Percentiles rank a stretch among this genome's conserved stretches.
Conservation (phyloP, 2,329 filamentous ascomycete species). For the Malbranchea cinnamomea region DNA sequence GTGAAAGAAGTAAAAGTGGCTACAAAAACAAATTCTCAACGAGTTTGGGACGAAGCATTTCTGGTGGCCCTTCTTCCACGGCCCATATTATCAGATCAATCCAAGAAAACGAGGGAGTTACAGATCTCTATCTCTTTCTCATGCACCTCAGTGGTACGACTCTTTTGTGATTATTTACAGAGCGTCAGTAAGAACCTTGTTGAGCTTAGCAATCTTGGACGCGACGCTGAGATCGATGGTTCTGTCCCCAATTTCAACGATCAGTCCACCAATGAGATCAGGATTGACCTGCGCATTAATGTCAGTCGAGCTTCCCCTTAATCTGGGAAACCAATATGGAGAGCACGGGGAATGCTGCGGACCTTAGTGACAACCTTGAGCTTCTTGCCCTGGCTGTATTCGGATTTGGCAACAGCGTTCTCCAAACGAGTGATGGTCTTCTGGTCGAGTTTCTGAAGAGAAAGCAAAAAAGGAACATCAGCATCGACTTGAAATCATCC, state of each 20-base stretch:
- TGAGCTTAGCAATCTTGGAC: slow-evolving; percentile 90
- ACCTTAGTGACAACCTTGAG: slow-evolving; percentile 92
- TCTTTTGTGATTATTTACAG: slow-evolving; percentile 70
- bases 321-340: not conserved
- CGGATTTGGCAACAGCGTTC: slow-evolving; percentile 73
- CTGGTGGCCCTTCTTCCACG: no score
- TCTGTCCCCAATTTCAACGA: slow-evolving; percentile 94
- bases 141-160: no score
- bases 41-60: no score
- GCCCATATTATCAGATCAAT: no score
- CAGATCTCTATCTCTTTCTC: no score
- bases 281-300: slow-evolving; percentile 57
- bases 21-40: no score
- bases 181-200: slow-evolving; percentile 94
- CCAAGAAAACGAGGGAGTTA: no score
- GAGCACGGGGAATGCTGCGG: slow-evolving; percentile 15
- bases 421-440: slow-evolving; percentile 78
- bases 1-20: no score
- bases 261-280: slow-evolving; percentile 80
- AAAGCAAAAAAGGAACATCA: slow-evolving; percentile 3
- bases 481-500: not conserved
- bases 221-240: slow-evolving; percentile 97
- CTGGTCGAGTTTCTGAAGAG: slow-evolving; percentile 60
- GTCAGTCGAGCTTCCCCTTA: slow-evolving; percentile 4
- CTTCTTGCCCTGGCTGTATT: slow-evolving; percentile 87